Percentiles rank a stretch among this genome's conserved stretches.
These are phyloP conservation scores for Bryoglossum gracile DNA, from an alignment of 495 filamentous ascomycete species.

Conservation along the genomic window DNA sequence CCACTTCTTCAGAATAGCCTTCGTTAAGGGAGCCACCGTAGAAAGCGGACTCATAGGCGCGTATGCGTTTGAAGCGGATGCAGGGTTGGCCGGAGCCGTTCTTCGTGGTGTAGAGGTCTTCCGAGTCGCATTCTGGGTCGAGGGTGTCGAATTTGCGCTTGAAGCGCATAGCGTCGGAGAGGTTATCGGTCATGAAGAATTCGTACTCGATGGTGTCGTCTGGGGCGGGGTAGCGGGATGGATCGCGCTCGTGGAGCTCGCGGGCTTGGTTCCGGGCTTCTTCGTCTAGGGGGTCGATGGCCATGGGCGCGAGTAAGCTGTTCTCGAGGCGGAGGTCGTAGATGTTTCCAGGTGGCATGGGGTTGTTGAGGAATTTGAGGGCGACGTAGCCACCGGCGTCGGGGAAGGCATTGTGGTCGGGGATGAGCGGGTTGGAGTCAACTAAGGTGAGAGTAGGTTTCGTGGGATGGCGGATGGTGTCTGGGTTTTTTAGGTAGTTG, in stretches of 20 bases:
- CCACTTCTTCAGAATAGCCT: conserved; percentile 50
- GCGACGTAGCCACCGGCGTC: conserved; percentile 80
- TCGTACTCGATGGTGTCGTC: conserved; percentile 68
- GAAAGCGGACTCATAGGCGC: conserved; percentile 74
- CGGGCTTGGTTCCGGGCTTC: conserved; percentile 41
- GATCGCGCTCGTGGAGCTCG: conserved; percentile 56
- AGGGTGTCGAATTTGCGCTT: conserved; percentile 64
- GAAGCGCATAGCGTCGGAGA: conserved; percentile 50
- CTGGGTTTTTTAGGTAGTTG: conserved; percentile 59
- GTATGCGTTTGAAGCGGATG: conserved; percentile 70
- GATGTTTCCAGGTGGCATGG: conserved; percentile 46
- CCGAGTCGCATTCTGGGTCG: conserved; percentile 60
- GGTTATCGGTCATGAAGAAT: conserved; percentile 62
- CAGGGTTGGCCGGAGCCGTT: conserved; percentile 36
- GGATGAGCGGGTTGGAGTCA: conserved; percentile 73
- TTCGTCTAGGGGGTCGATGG: conserved; percentile 43
- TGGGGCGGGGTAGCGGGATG: conserved; percentile 51
- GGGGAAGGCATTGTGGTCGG: conserved; percentile 83
- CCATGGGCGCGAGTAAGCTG: conserved; percentile 65
- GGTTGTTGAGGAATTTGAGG: conserved; percentile 82
- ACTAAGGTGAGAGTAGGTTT: conserved; percentile 72
- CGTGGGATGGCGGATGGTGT: conserved; percentile 68
- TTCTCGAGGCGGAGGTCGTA: conserved; percentile 81
- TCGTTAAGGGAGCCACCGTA: conserved; percentile 62
- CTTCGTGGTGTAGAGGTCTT: conserved; percentile 55